A percentile compares a stretch with the other conserved stretches of the same genome.
Conservation (phyloP, 768 basidiomycete genomes). For the Leccinum incarnatum region DNA sequence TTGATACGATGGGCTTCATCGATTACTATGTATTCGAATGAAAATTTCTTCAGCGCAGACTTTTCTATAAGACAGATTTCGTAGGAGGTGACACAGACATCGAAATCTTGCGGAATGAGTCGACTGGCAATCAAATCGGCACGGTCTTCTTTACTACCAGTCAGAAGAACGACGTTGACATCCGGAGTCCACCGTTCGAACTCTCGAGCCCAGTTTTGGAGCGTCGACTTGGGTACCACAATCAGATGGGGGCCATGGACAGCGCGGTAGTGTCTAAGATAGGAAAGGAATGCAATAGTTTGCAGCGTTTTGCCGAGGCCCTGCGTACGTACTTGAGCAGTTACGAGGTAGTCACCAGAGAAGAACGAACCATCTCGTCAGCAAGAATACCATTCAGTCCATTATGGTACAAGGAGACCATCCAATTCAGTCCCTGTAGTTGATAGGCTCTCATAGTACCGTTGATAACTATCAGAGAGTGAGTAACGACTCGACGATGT, state of each 20-base stretch:
- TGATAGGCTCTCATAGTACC: slow-evolving; percentile 94
- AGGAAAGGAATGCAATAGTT: slow-evolving; percentile 95
- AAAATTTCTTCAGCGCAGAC: slow-evolving; percentile 87
- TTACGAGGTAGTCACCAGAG: not conserved
- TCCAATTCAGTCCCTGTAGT: slow-evolving; percentile 94
- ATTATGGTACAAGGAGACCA: slow-evolving; percentile 94
- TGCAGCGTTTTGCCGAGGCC: slow-evolving; percentile 98
- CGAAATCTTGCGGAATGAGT: slow-evolving; percentile 85
- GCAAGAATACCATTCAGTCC: slow-evolving; percentile 96
- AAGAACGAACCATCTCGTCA: slow-evolving; percentile 78
- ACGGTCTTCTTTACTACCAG: slow-evolving; percentile 89
- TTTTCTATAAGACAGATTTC: slow-evolving; percentile 97
- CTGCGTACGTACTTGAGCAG: slow-evolving; percentile 36
- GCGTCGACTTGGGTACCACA: slow-evolving; percentile 97
- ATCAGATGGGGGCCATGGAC: slow-evolving; percentile 86
- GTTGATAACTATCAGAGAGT: slow-evolving; percentile 62
- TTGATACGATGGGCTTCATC: slow-evolving; percentile 99
- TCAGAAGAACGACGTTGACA: slow-evolving; percentile 75
- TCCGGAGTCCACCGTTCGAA: slow-evolving; percentile 90
- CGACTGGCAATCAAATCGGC: slow-evolving; percentile 73
- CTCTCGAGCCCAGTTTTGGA: slow-evolving; percentile 97
- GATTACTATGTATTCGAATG: slow-evolving; percentile 96
- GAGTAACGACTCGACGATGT: not conserved
- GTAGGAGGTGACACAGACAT: slow-evolving; percentile 94
- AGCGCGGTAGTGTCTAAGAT: slow-evolving; percentile 81